Percentiles rank a stretch among this genome's conserved stretches.
phyloP scores from a whole-genome alignment of 1,139 yeast genomes.

The Sugiyamaella xylanicola region DNA sequence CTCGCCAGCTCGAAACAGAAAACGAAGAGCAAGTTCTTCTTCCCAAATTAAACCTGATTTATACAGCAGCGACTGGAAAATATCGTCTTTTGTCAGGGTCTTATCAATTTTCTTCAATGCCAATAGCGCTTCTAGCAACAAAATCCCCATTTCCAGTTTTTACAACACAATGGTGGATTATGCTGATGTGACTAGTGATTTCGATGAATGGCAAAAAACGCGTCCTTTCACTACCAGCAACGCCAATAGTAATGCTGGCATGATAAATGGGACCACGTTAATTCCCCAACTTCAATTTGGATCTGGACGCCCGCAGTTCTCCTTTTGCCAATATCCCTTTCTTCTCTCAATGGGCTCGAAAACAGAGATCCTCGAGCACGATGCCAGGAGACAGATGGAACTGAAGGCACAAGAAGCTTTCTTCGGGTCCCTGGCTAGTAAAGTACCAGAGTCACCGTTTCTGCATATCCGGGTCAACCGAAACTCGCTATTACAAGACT shows the following conservation, averaged over 20 bases:
- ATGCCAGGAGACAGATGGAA: slow-evolving; percentile 81
- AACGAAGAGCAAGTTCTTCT: slow-evolving; percentile 32
- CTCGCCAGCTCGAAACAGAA: slow-evolving; percentile 32
- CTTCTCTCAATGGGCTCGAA: slow-evolving; percentile 80
- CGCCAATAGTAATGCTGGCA: not conserved
- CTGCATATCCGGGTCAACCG: slow-evolving; percentile 71
- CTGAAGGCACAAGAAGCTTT: slow-evolving; percentile 89
- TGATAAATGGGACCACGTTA: slow-evolving; percentile 1
- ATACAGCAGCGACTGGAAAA: slow-evolving; percentile 82
- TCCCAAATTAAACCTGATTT: slow-evolving; percentile 54
- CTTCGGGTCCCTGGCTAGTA: slow-evolving; percentile 66
- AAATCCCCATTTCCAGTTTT: slow-evolving; percentile 56
- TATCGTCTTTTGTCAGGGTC: slow-evolving; percentile 64
- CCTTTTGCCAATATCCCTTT: slow-evolving; percentile 82
- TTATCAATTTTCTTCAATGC: slow-evolving; percentile 59
- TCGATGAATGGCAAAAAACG: slow-evolving; percentile 71
- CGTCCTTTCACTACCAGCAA: slow-evolving; percentile 13
- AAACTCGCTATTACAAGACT: slow-evolving; percentile 67
- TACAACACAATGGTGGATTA: slow-evolving; percentile 83
- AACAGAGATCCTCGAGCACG: slow-evolving; percentile 77
- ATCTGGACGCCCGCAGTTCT: slow-evolving; percentile 17
- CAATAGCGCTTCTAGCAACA: slow-evolving; percentile 46
- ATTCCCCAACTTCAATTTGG: slow-evolving; percentile 8
- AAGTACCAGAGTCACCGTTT: slow-evolving; percentile 64
- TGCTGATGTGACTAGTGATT: slow-evolving; percentile 74